Evolutionary conservation across 2,329 filamentous ascomycete genomes (phyloP), one percentile per base, ranked within the genome.

Genomic region (Fusarium sp.): DNA sequence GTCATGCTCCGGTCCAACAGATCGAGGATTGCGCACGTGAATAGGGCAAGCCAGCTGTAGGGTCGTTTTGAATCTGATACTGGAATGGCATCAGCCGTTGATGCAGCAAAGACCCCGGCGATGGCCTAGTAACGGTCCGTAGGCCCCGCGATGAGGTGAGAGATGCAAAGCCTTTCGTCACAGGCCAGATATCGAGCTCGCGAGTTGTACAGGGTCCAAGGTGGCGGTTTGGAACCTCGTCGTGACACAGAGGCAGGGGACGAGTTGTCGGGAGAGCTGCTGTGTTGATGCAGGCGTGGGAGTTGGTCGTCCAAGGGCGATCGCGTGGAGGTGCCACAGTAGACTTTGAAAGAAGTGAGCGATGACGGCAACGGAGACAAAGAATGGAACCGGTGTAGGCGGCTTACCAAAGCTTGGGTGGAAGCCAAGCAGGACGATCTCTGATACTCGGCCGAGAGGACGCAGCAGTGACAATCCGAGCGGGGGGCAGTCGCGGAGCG

Each of bases 321-420:
- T 75, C 66, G 68, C 58, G 65, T 68, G 66, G 61, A 60, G 61
- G 64, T 67, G 53, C 53, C 44, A 60, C 53, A 65, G 61, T 57
- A 55, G 60, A 40, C 64, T 68, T 65, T 68, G 54, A 50, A 50
- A 63, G 63, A 33, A 61, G 63, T 75, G 62, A 75, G 73, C 66
- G 61, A 75, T 73, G 71, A 72, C 64, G 70, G 63, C 68, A 64
- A 64, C 58, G 53, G 59, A 34, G 58, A 71, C 66, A 68, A 69
- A 72, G 72, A 59, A 65, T 55, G 62, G 57, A 64, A 70, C 62
- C 27, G 61, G 62, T 73, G 62, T 65, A 65, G 63, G 67, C 49
- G 72, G 64, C 73, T 66, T 75, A 74, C 73, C 62, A 69, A 72
- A 68, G 71, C 70, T 65, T 57, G 64, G 61, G 61, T 54, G 49